Evolutionary conservation across 768 basidiomycete species (phyloP).

Genomic region (Hysterangium stoloniferum): DNA sequence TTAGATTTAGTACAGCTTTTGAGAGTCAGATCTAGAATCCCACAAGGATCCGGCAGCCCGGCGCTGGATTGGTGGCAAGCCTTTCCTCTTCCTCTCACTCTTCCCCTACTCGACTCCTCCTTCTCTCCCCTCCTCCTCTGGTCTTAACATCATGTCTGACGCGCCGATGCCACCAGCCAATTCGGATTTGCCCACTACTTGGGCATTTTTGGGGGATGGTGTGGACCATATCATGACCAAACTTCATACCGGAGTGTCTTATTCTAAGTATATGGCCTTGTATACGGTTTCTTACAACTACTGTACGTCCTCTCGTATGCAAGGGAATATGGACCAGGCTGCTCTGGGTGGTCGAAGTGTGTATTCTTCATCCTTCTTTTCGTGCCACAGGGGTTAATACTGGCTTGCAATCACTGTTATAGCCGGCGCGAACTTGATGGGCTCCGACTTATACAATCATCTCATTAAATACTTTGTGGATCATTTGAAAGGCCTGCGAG

Average conservation of each 20-base stretch:
- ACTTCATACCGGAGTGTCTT: constrained; percentile 80
- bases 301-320: constrained; percentile 69
- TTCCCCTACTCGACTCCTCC: neutral
- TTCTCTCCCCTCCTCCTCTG: neutral
- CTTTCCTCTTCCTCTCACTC: neutral
- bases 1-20: too few relatives aligned
- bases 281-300: constrained; percentile 98
- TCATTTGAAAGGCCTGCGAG: constrained; percentile 63
- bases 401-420: constrained; percentile 3
- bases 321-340: constrained; percentile 25
- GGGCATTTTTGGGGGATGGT: constrained; percentile 78
- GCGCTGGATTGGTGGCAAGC: neutral
- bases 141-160: neutral
- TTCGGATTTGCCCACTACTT: constrained; percentile 75
- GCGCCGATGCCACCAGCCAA: constrained; percentile 53
- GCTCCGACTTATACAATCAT: constrained; percentile 93
- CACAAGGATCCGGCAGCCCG: neutral
- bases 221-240: constrained; percentile 87
- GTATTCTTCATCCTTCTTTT: neutral
- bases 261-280: constrained; percentile 79
- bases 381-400: neutral
- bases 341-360: constrained; percentile 15
- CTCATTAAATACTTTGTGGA: constrained; percentile 83
- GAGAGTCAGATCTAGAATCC: too few relatives aligned
- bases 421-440: constrained; percentile 95